Conservation (phyloP, 2,329 filamentous ascomycete species). For the Aspergillus udagawae region DNA sequence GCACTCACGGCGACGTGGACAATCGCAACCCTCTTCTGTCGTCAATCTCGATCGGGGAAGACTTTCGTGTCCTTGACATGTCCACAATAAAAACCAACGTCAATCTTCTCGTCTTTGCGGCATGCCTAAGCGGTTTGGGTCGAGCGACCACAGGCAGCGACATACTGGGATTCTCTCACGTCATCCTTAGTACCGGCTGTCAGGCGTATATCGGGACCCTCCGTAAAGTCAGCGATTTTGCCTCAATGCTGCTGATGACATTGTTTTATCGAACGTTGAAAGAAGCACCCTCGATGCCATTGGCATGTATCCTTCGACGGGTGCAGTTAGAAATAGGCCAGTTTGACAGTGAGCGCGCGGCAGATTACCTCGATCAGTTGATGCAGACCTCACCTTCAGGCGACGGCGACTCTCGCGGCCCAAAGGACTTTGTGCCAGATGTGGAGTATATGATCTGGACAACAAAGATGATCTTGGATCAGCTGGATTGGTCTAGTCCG, state of each 20-base stretch:
- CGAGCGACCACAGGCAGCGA: slow-evolving; percentile 19
- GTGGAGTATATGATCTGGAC: slow-evolving; percentile 15
- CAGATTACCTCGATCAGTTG: slow-evolving; percentile 15
- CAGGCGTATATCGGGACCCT: slow-evolving; percentile 23
- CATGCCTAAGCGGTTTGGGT: slow-evolving; percentile 22
- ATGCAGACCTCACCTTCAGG: slow-evolving; percentile 10
- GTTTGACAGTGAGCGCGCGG: slow-evolving; percentile 15
- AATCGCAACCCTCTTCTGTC: slow-evolving; percentile 19
- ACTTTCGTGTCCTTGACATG: slow-evolving; percentile 24
- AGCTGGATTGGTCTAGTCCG: slow-evolving; percentile 22
- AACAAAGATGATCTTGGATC: slow-evolving; percentile 18
- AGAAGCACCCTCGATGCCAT: slow-evolving; percentile 1
- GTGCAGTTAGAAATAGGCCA: slow-evolving; percentile 18
- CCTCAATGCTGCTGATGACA: slow-evolving; percentile 23
- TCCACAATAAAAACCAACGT: slow-evolving; percentile 16
- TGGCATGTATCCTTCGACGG: slow-evolving; percentile 13
- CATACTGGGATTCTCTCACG: slow-evolving; percentile 23
- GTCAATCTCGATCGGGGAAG: slow-evolving; percentile 21
- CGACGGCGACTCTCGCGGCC: neutral
- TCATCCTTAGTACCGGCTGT: slow-evolving; percentile 23
- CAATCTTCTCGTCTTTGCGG: slow-evolving; percentile 22
- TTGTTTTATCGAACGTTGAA: slow-evolving; percentile 21
- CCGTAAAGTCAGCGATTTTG: slow-evolving; percentile 24
- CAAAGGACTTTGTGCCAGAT: slow-evolving; percentile 18
- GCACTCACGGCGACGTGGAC: slow-evolving; percentile 21